phyloP scores from a whole-genome alignment of 805 yeast genomes.

The Pichia pseudocactophila region DNA sequence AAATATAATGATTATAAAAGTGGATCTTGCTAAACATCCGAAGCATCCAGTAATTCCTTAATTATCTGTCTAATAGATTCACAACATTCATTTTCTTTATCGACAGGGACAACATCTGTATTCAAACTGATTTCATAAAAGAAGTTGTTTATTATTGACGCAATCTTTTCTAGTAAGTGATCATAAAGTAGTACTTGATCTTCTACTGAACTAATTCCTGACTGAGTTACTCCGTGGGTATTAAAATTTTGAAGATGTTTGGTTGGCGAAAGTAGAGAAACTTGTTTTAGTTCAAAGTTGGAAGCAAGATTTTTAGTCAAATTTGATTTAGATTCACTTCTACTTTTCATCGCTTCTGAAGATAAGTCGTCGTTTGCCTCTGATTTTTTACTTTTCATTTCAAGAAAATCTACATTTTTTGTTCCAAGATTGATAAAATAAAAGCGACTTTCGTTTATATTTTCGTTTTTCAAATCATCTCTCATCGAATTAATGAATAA shows the following conservation, averaged over 20 bases:
- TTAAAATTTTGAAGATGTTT: neutral
- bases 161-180: slow-evolving; percentile 13
- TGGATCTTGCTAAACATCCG: too few relatives aligned
- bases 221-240: neutral
- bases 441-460: slow-evolving; percentile 6
- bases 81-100: slow-evolving; percentile 14
- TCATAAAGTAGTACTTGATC: slow-evolving; percentile 14
- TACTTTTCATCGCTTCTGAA: too few relatives aligned
- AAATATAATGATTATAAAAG: too few relatives aligned
- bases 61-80: slow-evolving; percentile 16
- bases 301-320: too few relatives aligned
- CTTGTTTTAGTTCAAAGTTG: too few relatives aligned
- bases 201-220: neutral
- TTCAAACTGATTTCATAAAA: slow-evolving; percentile 8
- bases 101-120: neutral
- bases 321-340: too few relatives aligned
- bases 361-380: too few relatives aligned
- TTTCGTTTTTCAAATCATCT: slow-evolving; percentile 27
- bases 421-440: slow-evolving; percentile 22
- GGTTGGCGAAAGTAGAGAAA: neutral
- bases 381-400: slow-evolving; percentile 4
- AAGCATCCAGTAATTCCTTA: slow-evolving; percentile 6
- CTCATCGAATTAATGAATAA: slow-evolving; percentile 38
- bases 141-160: slow-evolving; percentile 9
- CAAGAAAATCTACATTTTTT: slow-evolving; percentile 20